Conservation (phyloP, 805 yeast genomes). For the Myxozyma melibiosi region DNA sequence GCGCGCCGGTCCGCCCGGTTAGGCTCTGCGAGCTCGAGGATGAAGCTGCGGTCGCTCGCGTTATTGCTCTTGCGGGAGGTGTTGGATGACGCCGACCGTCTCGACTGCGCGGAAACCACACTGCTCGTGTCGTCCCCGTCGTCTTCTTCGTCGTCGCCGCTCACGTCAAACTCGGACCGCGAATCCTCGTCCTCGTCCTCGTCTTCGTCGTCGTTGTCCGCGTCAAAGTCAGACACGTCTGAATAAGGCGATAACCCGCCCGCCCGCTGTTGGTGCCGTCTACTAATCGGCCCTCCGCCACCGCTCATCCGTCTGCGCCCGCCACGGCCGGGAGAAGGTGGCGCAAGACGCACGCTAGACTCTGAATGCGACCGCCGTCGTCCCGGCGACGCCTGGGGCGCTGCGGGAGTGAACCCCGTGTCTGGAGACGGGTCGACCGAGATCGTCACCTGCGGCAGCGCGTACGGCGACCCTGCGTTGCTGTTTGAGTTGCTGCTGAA, state of each 20-base stretch:
- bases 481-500: slow-evolving; percentile 2
- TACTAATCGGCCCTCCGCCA: too few species aligned
- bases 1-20: slow-evolving; percentile 55
- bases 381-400: neutral
- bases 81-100: slow-evolving; percentile 4
- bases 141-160: slow-evolving; percentile 11
- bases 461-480: slow-evolving; percentile 1
- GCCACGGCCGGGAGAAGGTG: neutral
- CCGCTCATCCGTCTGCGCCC: slow-evolving; percentile 10
- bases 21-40: slow-evolving; percentile 67
- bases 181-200: too few species aligned
- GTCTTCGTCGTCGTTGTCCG: slow-evolving; percentile 16
- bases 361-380: slow-evolving; percentile 30
- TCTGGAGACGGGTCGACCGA: slow-evolving; percentile 3
- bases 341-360: slow-evolving; percentile 10
- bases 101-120: slow-evolving; percentile 13
- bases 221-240: slow-evolving; percentile 21
- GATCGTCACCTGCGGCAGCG: slow-evolving; percentile 12
- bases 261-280: too few species aligned
- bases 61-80: neutral
- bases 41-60: slow-evolving; percentile 55
- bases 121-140: slow-evolving; percentile 24
- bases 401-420: neutral
- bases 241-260: slow-evolving; percentile 14
- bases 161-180: too few species aligned